Percentiles rank a stretch among this genome's conserved stretches.
phyloP scores from a whole-genome alignment of 495 filamentous ascomycete genomes.

The Mytilinidion resinicola region DNA sequence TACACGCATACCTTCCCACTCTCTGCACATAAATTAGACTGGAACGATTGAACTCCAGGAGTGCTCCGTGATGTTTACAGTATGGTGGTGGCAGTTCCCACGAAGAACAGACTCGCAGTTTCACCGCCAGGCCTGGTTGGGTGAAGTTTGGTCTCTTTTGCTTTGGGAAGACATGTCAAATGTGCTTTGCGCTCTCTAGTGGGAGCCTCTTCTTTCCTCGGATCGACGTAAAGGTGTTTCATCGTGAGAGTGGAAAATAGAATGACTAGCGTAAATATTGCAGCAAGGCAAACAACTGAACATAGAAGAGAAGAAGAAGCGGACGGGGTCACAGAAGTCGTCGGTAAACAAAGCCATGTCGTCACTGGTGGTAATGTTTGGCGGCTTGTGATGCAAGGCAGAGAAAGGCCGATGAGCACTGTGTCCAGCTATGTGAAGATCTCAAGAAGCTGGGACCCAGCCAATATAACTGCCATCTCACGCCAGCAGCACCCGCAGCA shows the following conservation, averaged over 20 bases:
- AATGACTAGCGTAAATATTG: neutral
- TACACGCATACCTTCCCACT: constrained; percentile 57
- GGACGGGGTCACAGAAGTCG: neutral
- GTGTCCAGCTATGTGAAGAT: too few relatives aligned
- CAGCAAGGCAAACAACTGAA: neutral
- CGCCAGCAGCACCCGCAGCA: too few relatives aligned
- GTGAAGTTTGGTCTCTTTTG: constrained; percentile 41
- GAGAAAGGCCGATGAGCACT: too few relatives aligned
- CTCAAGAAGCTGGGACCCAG: too few relatives aligned
- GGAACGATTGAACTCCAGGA: neutral
- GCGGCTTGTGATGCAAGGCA: neutral
- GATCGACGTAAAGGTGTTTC: constrained; percentile 20
- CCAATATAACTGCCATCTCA: too few relatives aligned
- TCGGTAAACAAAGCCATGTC: neutral
- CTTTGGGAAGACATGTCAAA: constrained; percentile 29
- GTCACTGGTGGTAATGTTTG: neutral
- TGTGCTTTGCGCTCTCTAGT: constrained; percentile 7
- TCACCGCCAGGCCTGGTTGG: constrained; percentile 33
- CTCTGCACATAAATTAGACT: constrained; percentile 30
- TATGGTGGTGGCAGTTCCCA: constrained; percentile 63
- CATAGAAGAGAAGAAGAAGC: neutral
- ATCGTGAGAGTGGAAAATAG: neutral
- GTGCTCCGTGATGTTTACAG: constrained; percentile 35
- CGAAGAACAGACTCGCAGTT: constrained; percentile 49
- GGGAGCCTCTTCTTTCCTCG: constrained; percentile 8